A percentile compares a stretch with the other conserved stretches of the same genome.
These are phyloP conservation scores for Guyanaporus albipodus DNA, from an alignment of 768 basidiomycete genomes.

Conservation along the genomic window DNA sequence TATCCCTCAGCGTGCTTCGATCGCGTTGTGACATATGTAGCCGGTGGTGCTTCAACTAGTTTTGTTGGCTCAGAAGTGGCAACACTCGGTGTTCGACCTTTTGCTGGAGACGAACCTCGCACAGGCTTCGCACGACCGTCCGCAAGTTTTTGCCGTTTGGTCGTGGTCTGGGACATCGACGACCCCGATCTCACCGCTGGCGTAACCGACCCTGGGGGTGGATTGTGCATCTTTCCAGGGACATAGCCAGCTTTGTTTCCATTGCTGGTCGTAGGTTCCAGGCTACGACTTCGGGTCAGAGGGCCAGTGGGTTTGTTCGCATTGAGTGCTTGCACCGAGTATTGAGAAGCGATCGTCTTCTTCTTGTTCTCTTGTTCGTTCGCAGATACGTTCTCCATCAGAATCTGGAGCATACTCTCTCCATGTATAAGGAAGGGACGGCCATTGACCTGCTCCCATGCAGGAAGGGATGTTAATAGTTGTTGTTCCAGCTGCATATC, in stretches of 20 bases:
- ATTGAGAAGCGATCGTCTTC: constrained; percentile 38
- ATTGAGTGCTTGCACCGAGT: constrained; percentile 30
- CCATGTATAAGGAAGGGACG: constrained; percentile 84
- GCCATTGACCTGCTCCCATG: constrained; percentile 79
- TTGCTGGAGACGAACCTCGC: constrained; percentile 25
- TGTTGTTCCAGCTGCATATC: constrained; percentile 86
- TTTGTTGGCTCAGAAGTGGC: constrained; percentile 14
- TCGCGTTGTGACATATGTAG: constrained; percentile 21
- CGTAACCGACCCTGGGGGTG: constrained; percentile 41
- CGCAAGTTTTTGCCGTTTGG: constrained; percentile 58
- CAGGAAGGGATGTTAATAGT: constrained; percentile 68
- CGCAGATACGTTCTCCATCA: constrained; percentile 69
- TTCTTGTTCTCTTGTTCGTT: constrained; percentile 80
- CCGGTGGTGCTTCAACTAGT: background rate
- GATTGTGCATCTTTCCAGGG: constrained; percentile 30
- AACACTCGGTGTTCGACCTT: constrained; percentile 27
- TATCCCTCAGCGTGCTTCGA: constrained; percentile 29
- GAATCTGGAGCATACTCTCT: constrained; percentile 69
- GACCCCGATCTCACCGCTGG: constrained; percentile 55
- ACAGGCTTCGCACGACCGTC: constrained; percentile 32
- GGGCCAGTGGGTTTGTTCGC: constrained; percentile 13
- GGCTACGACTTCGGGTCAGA: constrained; percentile 25
- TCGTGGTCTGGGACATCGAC: constrained; percentile 43
- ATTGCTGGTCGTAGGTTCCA: constrained; percentile 20
- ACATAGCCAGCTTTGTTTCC: constrained; percentile 21